Evolutionary conservation across 805 yeast genomes (phyloP).

Genomic region (Scheffersomyces stipitis): DNA sequence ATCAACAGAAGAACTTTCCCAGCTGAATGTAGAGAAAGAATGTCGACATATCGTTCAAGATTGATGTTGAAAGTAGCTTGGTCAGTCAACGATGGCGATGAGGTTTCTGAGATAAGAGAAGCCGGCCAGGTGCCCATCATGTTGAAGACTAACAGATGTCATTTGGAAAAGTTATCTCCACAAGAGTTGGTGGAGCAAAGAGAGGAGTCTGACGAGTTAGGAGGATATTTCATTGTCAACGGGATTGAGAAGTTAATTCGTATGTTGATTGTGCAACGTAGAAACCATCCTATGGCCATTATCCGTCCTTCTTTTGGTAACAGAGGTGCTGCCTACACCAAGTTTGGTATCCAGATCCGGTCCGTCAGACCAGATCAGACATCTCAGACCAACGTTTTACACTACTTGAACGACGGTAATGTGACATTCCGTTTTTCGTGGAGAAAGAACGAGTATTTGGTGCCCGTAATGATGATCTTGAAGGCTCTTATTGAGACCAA

Average conservation of each 20-base stretch:
- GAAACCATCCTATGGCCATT: conserved; percentile 98
- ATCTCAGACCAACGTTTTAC: conserved; percentile 96
- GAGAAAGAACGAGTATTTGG: conserved; percentile 93
- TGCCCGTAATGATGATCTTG: conserved; percentile 89
- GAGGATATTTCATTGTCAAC: conserved; percentile 94
- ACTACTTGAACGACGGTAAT: conserved; percentile 92
- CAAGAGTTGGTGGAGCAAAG: conserved; percentile 69
- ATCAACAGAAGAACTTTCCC: conserved; percentile 80
- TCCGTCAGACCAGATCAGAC: conserved; percentile 96
- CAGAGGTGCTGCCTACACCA: conserved; percentile 88
- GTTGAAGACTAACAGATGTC: conserved; percentile 90
- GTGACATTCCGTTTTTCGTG: conserved; percentile 96
- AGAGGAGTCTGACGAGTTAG: conserved; percentile 94
- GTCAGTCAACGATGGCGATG: conserved; percentile 87
- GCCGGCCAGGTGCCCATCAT: conserved; percentile 90
- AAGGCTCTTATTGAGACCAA: conserved; percentile 88
- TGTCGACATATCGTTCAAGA: conserved; percentile 77
- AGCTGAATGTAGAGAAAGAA: conserved; percentile 81
- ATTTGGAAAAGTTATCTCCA: conserved; percentile 81
- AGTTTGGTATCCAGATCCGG: conserved; percentile 91
- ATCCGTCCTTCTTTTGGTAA: conserved; percentile 91
- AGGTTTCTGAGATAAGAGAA: conserved; percentile 76
- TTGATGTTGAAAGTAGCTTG: conserved; percentile 77
- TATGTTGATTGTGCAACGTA: conserved; percentile 95
- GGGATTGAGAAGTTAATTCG: conserved; percentile 96